Evolutionary conservation across 768 basidiomycete species (phyloP), one percentile per base, ranked within the genome.

Genomic region (Leccinum aurantiacum): DNA sequence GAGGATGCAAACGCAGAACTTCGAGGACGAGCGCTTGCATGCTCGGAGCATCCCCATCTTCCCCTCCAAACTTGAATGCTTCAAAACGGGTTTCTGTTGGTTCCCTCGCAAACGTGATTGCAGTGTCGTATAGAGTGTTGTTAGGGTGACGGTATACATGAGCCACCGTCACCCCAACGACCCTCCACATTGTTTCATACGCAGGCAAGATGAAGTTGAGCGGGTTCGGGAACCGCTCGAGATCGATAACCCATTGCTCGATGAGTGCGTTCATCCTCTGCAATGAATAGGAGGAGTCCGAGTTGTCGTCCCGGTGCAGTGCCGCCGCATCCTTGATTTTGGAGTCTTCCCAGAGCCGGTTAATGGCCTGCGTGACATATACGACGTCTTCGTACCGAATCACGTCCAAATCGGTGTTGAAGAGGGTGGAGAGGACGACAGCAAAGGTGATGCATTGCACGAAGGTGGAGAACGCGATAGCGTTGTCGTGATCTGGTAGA

Each of bases 131-230:
- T 14, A 67, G 54, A 3, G 71, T 64, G 14, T 62, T 60, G 19
- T 67, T 59, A 33, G 73, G 61, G 48, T 66, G 55, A 24, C 72
- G 66, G 58, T 74, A 66, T 52, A 61, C 44, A 17, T 65, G 54
- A 1, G 74, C 74, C 58, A 79, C 70, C 0, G 80, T 79, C 1
- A 83, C 67, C 0, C 84, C 85, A 25, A 86, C 80, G 24, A 88
- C 80, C 0, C 85, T 77, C 87, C 87, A 88, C 59, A 86, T 72
- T 0, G 85, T 86, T 61, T 88, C 87, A 71, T 80, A 88, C 0
- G 84, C 73, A 0, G 87, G 87, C 9, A 88, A 77, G 48, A 88
- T 77, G 37, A 81, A 79, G 52, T 88, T 76, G 0, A 87, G 63
- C 0, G 85, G 84, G 1, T 66, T 66, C 8, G 63, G 60, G n/a